phyloP scores from a whole-genome alignment of 106 monocot species.

The Dioscorea alata region DNA sequence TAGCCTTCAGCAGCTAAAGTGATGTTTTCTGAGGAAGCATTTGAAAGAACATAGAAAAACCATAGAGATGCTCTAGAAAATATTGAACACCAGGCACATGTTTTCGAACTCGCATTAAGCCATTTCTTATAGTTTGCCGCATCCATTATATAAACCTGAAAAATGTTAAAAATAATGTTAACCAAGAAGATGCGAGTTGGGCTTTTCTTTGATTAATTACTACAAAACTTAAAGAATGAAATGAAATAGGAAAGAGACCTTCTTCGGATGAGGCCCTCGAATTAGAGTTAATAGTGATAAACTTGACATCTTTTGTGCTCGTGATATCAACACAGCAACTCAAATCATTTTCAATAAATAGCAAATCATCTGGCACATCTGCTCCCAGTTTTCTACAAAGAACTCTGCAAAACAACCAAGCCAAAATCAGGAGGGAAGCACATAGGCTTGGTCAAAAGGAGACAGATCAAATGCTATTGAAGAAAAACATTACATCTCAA shows the following conservation, averaged over 20 bases:
- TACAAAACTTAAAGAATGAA: too few relatives aligned
- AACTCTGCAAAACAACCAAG: slow-evolving; percentile 41
- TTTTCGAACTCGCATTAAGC: slow-evolving; percentile 46
- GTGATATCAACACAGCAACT: slow-evolving; percentile 87
- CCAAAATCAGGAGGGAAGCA: slow-evolving; percentile 1
- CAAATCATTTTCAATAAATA: slow-evolving; percentile 65
- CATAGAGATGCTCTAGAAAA: slow-evolving; percentile 91
- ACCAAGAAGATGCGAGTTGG: neutral
- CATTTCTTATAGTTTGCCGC: slow-evolving; percentile 44
- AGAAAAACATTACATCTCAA: too few relatives aligned
- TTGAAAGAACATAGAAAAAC: slow-evolving; percentile 92
- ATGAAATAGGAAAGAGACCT: slow-evolving; percentile 68
- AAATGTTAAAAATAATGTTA: slow-evolving; percentile 9
- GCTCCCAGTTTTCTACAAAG: too few relatives aligned
- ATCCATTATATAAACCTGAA: slow-evolving; percentile 83
- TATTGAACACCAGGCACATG: slow-evolving; percentile 77
- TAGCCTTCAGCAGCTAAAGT: slow-evolving; percentile 32
- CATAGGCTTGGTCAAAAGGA: neutral
- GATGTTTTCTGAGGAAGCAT: slow-evolving; percentile 43
- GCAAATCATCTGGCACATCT: slow-evolving; percentile 33
- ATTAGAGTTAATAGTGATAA: slow-evolving; percentile 93
- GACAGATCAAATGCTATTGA: too few relatives aligned
- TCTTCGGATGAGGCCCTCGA: slow-evolving; percentile 93
- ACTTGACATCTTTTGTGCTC: slow-evolving; percentile 89
- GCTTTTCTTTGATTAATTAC: too few relatives aligned